Base-by-base conservation (phyloP, 495 filamentous ascomycete genomes). In the Ramalina peruviana region DNA sequence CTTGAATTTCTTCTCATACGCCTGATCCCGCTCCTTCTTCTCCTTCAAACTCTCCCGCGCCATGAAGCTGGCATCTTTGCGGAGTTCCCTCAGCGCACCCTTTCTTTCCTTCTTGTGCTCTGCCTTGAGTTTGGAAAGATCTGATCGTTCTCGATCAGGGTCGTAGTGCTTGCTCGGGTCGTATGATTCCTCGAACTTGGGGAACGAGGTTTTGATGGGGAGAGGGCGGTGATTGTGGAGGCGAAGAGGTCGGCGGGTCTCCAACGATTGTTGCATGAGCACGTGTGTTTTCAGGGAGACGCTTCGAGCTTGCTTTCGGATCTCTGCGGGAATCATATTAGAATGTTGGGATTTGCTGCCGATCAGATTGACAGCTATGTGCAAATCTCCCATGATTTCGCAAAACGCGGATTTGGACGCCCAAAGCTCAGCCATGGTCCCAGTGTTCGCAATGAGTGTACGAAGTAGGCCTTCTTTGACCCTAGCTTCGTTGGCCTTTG, bases 101-200 rank as follows among this genome's bases (percentile, higher is more conserved):
- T 99, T 99, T 64, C 75, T 74, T 73, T 99, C 92, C 58, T 82
- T 79, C 78, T 94, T 95, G 76, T 86, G 80, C 69, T 99, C 90
- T 42, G 81, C 80, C 67, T 77, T 80, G 59, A 99, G 72, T 58
- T 86, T 88, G 55, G 77, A 79, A 42, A 78, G 55, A 53, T 93
- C 87, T n/a, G 81, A 76, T 23, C 92, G 84, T 60, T 92, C 88
- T 46, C 79, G 78, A 63, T 97, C 81, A 1, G 87, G 86, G 59
- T 99, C 92, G 74, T 97, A 95, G 72, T 94, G 90, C 65, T 85
- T 88, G 71, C 86, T 76, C 12, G 88, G 92, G 63, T 89, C 88
- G 79, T 88, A 99, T 54, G 77, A 70, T 63, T 94, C 88, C 69
- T 99, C 93, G 71, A 97, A 99, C 68, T 94, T 96, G 57, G 92